phyloP scores from a whole-genome alignment of 306 rosid species.

The Medicago ruthenica region DNA sequence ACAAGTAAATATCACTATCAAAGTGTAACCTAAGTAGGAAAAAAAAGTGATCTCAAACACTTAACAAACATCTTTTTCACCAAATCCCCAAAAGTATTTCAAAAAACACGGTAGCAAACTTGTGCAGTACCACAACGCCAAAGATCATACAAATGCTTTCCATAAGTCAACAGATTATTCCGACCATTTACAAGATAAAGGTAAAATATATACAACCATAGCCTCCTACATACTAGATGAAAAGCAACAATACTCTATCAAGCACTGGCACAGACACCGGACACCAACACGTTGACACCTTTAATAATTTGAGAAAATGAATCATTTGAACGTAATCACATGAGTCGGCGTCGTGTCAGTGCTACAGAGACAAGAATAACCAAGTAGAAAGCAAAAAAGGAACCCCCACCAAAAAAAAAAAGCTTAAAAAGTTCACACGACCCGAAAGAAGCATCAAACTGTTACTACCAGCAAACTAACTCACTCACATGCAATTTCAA shows the following conservation, averaged over 20 bases:
- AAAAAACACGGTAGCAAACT: not conserved
- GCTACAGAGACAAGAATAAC: not conserved
- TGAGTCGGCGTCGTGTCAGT: no score
- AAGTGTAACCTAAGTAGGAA: slow-evolving; percentile 32
- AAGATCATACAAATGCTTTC: not conserved
- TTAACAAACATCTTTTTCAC: slow-evolving; percentile 24
- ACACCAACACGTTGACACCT: no score
- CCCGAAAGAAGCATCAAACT: slow-evolving; percentile 24
- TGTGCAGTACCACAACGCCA: not conserved
- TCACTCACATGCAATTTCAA: slow-evolving; percentile 24
- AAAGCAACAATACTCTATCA: not conserved
- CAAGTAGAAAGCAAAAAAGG: slow-evolving; percentile 14
- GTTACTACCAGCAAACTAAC: not conserved
- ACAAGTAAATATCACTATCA: slow-evolving; percentile 15
- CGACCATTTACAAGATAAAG: not conserved
- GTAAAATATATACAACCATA: not conserved
- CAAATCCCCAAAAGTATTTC: slow-evolving; percentile 26
- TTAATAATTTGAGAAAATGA: no score
- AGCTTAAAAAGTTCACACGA: slow-evolving; percentile 8
- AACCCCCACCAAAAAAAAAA: not conserved
- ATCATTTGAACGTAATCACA: no score
- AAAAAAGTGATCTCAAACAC: slow-evolving; percentile 13
- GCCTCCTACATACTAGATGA: slow-evolving; percentile 9
- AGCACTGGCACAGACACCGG: no score
- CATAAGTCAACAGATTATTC: slow-evolving; percentile 26